Evolutionary conservation across 106 monocot species (phyloP), one percentile per base, ranked within the genome.

Genomic region (Acanthochlamys bracteata): DNA sequence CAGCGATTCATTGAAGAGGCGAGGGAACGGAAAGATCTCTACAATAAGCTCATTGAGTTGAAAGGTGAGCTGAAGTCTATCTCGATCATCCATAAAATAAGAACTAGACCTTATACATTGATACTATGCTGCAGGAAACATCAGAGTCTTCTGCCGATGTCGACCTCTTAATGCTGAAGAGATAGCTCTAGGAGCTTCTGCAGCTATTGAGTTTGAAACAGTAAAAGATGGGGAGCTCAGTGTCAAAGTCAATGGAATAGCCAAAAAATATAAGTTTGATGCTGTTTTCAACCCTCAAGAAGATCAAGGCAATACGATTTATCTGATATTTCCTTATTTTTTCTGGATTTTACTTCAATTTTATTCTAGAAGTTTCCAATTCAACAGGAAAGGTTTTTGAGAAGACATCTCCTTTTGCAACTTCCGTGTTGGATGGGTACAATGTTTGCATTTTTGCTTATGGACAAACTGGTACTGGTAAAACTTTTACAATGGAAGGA

Each of bases 401-500:
- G 69, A 89, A 78, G 74, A 85, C 85, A 67, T 65, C 89, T 21
- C 85, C 85, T 71, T 66, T 89, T 59, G 89, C 80, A 41, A 80
- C 80, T 66, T 89, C 93, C 0, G 93, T 93, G 25, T 74, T 93
- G 76, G 93, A 93, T 68, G 93, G 93, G 49, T 93, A 80, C 78
- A 93, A 93, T 75, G 83, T 89, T 14, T 93, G 89, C 76, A 93
- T 93, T 68, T 93, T 93, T 76, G 93, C 93, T 42, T 93, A 89
- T 68, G 93, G 93, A 21, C 93, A 93, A 49, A 93, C 93, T 3
- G 93, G 89, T 27, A 94, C 89, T 7, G 89, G 93, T 9, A 94
- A 94, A 79, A 89, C 93, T 26, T 94, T 89, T 59, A 94, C 93
- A 25, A 94, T 94, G 93, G 89, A 94, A 74, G 93, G 93, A 20